A percentile compares a stretch with the other conserved stretches of the same genome.
These are phyloP conservation scores for Bipolaris sorokiniana DNA, from an alignment of 2,329 filamentous ascomycete species.

Conservation along the genomic window DNA sequence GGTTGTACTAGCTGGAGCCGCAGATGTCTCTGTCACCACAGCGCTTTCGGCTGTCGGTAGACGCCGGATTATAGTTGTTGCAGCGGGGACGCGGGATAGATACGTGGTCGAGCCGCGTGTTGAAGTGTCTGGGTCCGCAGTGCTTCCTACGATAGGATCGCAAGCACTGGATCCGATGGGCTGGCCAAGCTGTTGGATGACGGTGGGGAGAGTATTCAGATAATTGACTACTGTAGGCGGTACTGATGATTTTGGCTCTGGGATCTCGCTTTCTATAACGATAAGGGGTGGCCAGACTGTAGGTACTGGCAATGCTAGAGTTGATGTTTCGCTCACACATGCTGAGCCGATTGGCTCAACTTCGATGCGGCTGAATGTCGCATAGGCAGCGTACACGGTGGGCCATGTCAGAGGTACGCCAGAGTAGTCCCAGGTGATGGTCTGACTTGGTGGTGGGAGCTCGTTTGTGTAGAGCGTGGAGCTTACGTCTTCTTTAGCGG, in stretches of 20 bases:
- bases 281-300: slow-evolving; percentile 38
- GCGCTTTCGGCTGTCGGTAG: background rate
- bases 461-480: slow-evolving; percentile 19
- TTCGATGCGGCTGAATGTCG: slow-evolving; percentile 36
- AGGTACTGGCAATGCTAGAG: slow-evolving; percentile 33
- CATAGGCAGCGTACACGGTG: slow-evolving; percentile 41
- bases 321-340: slow-evolving; percentile 27
- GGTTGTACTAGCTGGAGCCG: slow-evolving; percentile 15
- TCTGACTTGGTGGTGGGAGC: slow-evolving; percentile 18
- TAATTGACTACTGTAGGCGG: slow-evolving; percentile 39
- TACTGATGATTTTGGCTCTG: slow-evolving; percentile 26
- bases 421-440: slow-evolving; percentile 37
- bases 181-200: slow-evolving; percentile 37
- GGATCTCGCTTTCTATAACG: slow-evolving; percentile 25
- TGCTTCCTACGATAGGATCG: slow-evolving; percentile 37
- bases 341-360: slow-evolving; percentile 28
- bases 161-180: slow-evolving; percentile 39
- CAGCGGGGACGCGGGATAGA: slow-evolving; percentile 5
- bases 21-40: background rate
- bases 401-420: slow-evolving; percentile 40
- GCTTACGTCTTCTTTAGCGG: slow-evolving; percentile 18
- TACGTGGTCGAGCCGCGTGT: slow-evolving; percentile 16
- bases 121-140: slow-evolving; percentile 1
- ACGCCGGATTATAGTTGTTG: slow-evolving; percentile 4
- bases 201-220: slow-evolving; percentile 38